Base-by-base conservation (phyloP, 345 rosid species). In the Aquilaria malaccensis region DNA sequence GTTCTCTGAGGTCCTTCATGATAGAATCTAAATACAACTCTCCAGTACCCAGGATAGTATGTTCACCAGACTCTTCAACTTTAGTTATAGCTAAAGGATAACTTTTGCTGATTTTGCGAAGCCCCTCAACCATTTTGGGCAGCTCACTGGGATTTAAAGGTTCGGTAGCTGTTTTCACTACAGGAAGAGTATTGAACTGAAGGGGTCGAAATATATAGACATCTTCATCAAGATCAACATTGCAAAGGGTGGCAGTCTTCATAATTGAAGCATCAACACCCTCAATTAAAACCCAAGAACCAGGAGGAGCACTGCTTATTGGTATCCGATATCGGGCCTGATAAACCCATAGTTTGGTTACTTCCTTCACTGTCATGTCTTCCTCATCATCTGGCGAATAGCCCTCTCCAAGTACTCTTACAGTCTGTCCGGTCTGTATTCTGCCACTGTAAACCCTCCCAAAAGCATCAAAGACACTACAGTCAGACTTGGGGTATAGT, bases 51-150 rank as follows among this genome's bases (percentile, higher is more conserved):
- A 94, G 77, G 72, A 88, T 86, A 56, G 97, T 88, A 72, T 94
- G 99, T 77, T 94, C 99, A 22, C 99, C 99, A 52, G 96, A 90
- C 77, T 94, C 97, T 74, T 94, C 97, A 51, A 86, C 97, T 75
- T 94, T 94, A 14, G 97, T 94, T 54, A 94, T 90, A 33, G 99
- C 97, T 60, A 90, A 85, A 56, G 99, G 99, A 81, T 94, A 90
- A 82, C 96, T 94, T 78, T 94, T 88, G 74, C 97, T 90, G 65
- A 94, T 94, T 77, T 94, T 90, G 78, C 99, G 81, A 48, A 94
- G 84, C 62, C 99, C 99, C 82, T 94, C 99, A 78, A 94, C 97
- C 99, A 94, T 90, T 79, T 90, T 94, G 50, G 99, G 99, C 74
- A 90, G 72, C 83, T 94, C 97, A 73, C 97, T 94, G 48, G 97